phyloP scores from a whole-genome alignment of 208 protist genomes.

The Crithidia sp. region DNA sequence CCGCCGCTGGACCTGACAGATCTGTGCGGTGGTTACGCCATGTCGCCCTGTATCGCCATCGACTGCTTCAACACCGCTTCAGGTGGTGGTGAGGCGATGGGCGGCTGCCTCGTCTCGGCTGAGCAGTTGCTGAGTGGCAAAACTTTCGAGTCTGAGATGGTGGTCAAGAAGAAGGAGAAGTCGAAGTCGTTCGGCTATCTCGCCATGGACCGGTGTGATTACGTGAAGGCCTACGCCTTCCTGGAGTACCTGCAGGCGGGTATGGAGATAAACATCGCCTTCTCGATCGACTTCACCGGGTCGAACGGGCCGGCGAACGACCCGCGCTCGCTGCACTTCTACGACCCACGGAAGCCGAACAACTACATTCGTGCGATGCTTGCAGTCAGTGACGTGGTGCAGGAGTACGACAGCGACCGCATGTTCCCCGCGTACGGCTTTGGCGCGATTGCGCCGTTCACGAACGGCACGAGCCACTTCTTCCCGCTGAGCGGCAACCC shows the following conservation, averaged over 20 bases:
- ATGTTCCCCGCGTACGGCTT: slow-evolving; percentile 55
- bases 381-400: slow-evolving; percentile 43
- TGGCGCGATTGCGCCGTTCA: slow-evolving; percentile 44
- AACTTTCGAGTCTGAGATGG: slow-evolving; percentile 24
- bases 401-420: slow-evolving; percentile 61
- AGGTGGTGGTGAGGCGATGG: slow-evolving; percentile 23
- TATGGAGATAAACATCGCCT: slow-evolving; percentile 60
- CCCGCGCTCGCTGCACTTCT: slow-evolving; percentile 70
- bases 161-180: slow-evolving; percentile 35
- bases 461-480: slow-evolving; percentile 52
- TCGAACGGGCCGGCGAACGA: slow-evolving; percentile 58
- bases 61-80: slow-evolving; percentile 36
- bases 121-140: slow-evolving; percentile 17
- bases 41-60: slow-evolving; percentile 20
- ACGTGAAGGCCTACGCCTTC: slow-evolving; percentile 40
- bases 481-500: slow-evolving; percentile 52
- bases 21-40: slow-evolving; percentile 37
- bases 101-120: slow-evolving; percentile 25
- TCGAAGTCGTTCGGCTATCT: slow-evolving; percentile 38
- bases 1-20: slow-evolving; percentile 31
- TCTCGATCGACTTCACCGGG: slow-evolving; percentile 82
- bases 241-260: slow-evolving; percentile 62
- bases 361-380: slow-evolving; percentile 50
- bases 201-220: slow-evolving; percentile 19
- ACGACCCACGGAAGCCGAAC: slow-evolving; percentile 34